phyloP scores from a whole-genome alignment of 768 basidiomycete species.

The Thelephora ganbajun region DNA sequence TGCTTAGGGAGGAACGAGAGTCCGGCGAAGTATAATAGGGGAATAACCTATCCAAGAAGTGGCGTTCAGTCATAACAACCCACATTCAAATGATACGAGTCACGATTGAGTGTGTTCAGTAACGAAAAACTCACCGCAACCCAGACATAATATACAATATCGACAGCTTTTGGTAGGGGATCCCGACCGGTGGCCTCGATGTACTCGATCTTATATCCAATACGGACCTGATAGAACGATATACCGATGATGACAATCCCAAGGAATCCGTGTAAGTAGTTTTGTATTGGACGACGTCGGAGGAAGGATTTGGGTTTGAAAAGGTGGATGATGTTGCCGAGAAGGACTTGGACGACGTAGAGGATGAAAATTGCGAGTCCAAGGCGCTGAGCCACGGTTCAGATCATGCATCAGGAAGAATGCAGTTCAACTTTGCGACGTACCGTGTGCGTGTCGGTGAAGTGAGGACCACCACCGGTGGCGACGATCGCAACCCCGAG shows the following conservation, averaged over 20 bases:
- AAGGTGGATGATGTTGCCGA: constrained; percentile 39
- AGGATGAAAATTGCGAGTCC: constrained; percentile 40
- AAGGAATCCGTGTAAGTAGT: constrained; percentile 28
- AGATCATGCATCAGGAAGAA: neutral
- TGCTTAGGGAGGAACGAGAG: constrained; percentile 17
- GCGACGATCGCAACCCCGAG: constrained; percentile 26
- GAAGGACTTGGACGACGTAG: constrained; percentile 33
- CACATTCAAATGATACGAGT: neutral
- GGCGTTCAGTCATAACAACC: neutral
- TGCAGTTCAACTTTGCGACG: constrained; percentile 7
- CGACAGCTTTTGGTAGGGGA: constrained; percentile 11
- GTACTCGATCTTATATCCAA: constrained; percentile 25
- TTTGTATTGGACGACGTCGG: constrained; percentile 28
- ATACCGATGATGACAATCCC: constrained; percentile 41
- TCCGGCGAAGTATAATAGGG: constrained; percentile 16
- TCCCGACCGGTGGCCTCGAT: constrained; percentile 13
- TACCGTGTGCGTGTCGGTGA: constrained; percentile 26
- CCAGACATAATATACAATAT: constrained; percentile 23
- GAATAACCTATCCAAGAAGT: constrained; percentile 12
- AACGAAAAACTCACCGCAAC: constrained; percentile 34
- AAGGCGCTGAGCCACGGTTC: constrained; percentile 24
- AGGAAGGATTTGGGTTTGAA: constrained; percentile 27
- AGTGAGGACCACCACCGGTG: constrained; percentile 17
- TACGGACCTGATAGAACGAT: constrained; percentile 35
- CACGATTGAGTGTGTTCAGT: constrained; percentile 15